Evolutionary conservation across 805 yeast genomes (phyloP).

Genomic region (Pichia rugopelliculosa): DNA sequence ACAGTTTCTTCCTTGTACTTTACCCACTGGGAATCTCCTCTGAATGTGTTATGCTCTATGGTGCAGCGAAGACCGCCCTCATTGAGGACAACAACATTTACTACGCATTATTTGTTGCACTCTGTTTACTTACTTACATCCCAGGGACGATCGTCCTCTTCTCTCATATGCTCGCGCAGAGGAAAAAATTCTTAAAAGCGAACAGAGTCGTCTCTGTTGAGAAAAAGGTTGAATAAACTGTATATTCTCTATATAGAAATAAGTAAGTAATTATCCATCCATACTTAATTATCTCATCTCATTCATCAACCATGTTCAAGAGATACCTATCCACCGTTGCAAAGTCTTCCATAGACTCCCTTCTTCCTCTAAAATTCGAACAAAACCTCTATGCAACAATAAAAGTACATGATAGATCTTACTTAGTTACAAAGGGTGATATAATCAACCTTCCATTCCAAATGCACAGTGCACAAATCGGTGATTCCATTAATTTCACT

Average conservation of each 20-base stretch:
- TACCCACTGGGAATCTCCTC: conserved; percentile 92
- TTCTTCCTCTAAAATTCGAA: conserved; percentile 57
- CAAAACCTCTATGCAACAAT: conserved; percentile 74
- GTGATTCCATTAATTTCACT: conserved; percentile 68
- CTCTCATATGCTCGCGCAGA: conserved; percentile 83
- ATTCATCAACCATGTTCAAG: conserved; percentile 6
- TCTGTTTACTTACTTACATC: conserved; percentile 56
- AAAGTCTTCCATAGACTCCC: conserved; percentile 9
- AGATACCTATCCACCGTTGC: conserved; percentile 5
- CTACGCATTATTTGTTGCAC: conserved; percentile 50
- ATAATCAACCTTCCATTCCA: conserved; percentile 70
- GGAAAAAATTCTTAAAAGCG: conserved; percentile 46
- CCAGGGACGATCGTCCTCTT: conserved; percentile 86
- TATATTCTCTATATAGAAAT: neutral
- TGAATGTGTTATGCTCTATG: conserved; percentile 63
- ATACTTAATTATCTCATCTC: too few relatives aligned
- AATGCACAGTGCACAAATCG: conserved; percentile 69
- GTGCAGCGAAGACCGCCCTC: conserved; percentile 53
- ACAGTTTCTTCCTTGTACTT: conserved; percentile 71
- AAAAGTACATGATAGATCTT: conserved; percentile 75
- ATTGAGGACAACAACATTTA: conserved; percentile 37
- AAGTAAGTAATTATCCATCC: too few relatives aligned
- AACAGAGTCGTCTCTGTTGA: neutral
- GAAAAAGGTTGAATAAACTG: neutral
- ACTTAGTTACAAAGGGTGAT: conserved; percentile 89